phyloP scores from a whole-genome alignment of 805 yeast genomes.

The Pichia manshurica region DNA sequence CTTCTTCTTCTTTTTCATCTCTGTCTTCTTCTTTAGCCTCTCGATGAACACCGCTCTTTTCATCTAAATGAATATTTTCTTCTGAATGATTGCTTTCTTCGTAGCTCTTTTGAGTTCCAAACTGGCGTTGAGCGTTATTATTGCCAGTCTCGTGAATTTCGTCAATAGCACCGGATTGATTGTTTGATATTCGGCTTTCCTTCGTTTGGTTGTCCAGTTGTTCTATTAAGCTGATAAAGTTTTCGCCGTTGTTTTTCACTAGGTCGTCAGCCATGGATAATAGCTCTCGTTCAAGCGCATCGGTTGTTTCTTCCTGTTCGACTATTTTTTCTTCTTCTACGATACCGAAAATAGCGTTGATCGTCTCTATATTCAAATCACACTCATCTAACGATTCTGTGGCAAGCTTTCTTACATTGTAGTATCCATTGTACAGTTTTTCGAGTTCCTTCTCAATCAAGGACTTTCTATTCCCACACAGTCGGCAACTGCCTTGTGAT shows the following conservation, averaged over 20 bases:
- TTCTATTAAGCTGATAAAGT: conserved; percentile 76
- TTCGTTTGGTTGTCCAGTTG: conserved; percentile 43
- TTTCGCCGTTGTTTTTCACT: conserved; percentile 68
- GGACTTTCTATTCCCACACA: conserved; percentile 68
- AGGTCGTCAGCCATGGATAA: conserved; percentile 70
- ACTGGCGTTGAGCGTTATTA: too few relatives aligned
- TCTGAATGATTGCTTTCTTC: too few relatives aligned
- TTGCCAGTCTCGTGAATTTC: not conserved
- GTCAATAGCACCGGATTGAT: not conserved
- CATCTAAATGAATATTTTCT: too few relatives aligned
- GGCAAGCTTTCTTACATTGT: conserved; percentile 37
- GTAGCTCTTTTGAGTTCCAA: too few relatives aligned
- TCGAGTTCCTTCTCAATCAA: conserved; percentile 75
- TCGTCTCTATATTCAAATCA: conserved; percentile 24
- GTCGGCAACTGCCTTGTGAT: conserved; percentile 60
- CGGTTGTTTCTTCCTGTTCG: conserved; percentile 7
- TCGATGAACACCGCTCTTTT: not conserved
- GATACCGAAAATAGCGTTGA: conserved; percentile 26
- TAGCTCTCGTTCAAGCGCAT: conserved; percentile 6
- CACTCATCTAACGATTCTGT: conserved; percentile 34
- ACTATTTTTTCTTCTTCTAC: conserved; percentile 5
- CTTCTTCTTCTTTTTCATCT: conserved; percentile 11
- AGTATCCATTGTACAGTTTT: conserved; percentile 62
- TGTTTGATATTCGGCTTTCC: not conserved
- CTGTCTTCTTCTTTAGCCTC: conserved; percentile 16